These are phyloP conservation scores for Alternaria ethzedia DNA, from an alignment of 2,329 filamentous ascomycete species.

Conservation along the genomic window DNA sequence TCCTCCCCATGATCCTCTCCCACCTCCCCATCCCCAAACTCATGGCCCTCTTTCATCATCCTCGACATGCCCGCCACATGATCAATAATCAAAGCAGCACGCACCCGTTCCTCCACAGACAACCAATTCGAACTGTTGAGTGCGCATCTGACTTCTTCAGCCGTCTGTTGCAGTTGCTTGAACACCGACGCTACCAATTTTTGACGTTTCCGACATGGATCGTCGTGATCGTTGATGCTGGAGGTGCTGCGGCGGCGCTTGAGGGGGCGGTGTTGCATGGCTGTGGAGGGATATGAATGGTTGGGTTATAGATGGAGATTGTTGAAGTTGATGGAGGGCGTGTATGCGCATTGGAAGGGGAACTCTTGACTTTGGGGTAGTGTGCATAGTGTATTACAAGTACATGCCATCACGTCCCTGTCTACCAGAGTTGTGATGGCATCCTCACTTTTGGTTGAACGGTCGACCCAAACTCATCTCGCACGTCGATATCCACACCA, in stretches of 20 bases:
- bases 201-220: neutral
- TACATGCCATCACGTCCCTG: neutral
- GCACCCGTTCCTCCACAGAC: neutral
- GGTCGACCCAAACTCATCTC: neutral
- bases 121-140: fast-evolving
- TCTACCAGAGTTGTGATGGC: neutral
- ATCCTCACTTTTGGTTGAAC: neutral
- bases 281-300: no score
- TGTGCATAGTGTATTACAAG: neutral
- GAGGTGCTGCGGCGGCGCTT: neutral
- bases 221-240: neutral
- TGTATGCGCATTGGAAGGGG: neutral
- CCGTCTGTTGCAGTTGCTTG: neutral
- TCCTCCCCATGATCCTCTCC: neutral
- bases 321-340: no score
- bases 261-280: neutral
- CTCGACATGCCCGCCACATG: neutral
- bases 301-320: no score
- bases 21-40: neutral
- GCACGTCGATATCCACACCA: no score
- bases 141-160: neutral
- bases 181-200: neutral
- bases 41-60: neutral
- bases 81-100: neutral
- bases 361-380: no score